Percentiles rank a stretch among this genome's conserved stretches.
Conservation (phyloP, 169 alveolate genomes). For the Cryptosporidium tyzzeri region DNA sequence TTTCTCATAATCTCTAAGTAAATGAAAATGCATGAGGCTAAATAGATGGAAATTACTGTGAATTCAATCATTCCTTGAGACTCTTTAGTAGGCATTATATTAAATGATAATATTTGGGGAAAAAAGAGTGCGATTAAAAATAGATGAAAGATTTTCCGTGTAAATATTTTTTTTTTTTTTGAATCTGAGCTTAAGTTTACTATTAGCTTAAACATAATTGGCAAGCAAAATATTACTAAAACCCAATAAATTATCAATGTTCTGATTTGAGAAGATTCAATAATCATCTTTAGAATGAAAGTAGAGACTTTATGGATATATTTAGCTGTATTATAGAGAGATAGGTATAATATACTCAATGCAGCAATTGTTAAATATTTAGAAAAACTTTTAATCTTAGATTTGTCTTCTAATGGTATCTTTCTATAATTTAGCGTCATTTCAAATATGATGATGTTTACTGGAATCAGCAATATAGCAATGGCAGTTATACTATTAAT, state of each 20-base stretch:
- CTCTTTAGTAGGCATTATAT: not conserved
- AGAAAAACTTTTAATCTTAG: not conserved
- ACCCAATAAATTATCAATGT: slow-evolving; percentile 34
- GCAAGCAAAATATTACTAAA: not conserved
- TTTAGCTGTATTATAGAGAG: not conserved
- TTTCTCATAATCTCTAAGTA: slow-evolving; percentile 40
- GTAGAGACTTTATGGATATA: not conserved
- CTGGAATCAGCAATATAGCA: slow-evolving; percentile 16
- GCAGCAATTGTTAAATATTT: not conserved
- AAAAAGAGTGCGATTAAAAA: slow-evolving; percentile 26
- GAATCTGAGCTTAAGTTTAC: not conserved
- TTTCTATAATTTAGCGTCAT: not conserved
- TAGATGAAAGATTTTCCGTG: slow-evolving; percentile 41
- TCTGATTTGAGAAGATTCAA: not conserved
- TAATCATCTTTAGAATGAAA: slow-evolving; percentile 1
- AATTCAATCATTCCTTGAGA: slow-evolving; percentile 3
- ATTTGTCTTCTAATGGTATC: not conserved
- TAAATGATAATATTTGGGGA: slow-evolving; percentile 39
- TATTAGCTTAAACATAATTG: not conserved
- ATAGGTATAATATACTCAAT: not conserved
- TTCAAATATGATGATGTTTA: slow-evolving; percentile 7
- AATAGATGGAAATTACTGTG: slow-evolving; percentile 24
- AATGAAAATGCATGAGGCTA: slow-evolving; percentile 6
- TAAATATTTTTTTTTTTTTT: slow-evolving; percentile 5
- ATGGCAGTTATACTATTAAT: slow-evolving; percentile 15